Evolutionary conservation across 2,329 filamentous ascomycete genomes (phyloP).

Genomic region (Magnaporthiopsis rhizophila): DNA sequence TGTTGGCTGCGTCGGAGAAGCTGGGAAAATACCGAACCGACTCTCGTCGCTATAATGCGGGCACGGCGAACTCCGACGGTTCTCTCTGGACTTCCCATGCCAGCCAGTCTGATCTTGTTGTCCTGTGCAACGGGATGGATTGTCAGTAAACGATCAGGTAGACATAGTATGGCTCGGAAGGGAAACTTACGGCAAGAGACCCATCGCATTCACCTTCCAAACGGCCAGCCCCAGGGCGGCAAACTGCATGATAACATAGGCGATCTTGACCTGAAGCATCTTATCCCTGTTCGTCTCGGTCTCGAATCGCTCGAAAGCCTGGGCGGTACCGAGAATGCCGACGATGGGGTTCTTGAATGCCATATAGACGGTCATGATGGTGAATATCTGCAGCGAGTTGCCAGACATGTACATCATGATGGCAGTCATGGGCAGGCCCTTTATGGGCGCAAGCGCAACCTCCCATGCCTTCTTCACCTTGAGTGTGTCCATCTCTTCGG

Average conservation of each 20-base stretch:
- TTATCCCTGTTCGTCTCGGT: slow-evolving; percentile 66
- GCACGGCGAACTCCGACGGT: slow-evolving; percentile 57
- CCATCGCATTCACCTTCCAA: slow-evolving; percentile 97
- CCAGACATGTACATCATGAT: slow-evolving; percentile 99
- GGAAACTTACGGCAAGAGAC: slow-evolving; percentile 68
- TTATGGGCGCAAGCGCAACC: slow-evolving; percentile 84
- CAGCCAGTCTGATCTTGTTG: slow-evolving; percentile 93
- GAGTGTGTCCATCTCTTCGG: slow-evolving; percentile 85
- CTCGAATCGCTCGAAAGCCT: slow-evolving; percentile 86
- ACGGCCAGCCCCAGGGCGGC: slow-evolving; percentile 76
- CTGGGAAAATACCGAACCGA: background rate
- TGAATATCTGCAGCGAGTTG: slow-evolving; percentile 96
- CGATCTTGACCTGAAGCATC: slow-evolving; percentile 75
- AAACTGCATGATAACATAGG: slow-evolving; percentile 82
- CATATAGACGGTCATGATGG: slow-evolving; percentile 99
- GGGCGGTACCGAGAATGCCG: slow-evolving; percentile 73
- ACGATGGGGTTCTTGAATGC: slow-evolving; percentile 93
- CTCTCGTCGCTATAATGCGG: slow-evolving; percentile 39
- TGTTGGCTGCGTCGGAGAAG: background rate
- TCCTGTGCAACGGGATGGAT: slow-evolving; percentile 37
- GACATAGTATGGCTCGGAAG: background rate
- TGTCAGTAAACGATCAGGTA: background rate
- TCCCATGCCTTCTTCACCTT: slow-evolving; percentile 99
- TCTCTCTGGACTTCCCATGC: slow-evolving; percentile 81
- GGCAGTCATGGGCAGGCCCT: slow-evolving; percentile 93